Evolutionary conservation across 208 protist genomes (phyloP), one percentile per base, ranked within the genome.

Genomic region (Sergeia podlipaevii): DNA sequence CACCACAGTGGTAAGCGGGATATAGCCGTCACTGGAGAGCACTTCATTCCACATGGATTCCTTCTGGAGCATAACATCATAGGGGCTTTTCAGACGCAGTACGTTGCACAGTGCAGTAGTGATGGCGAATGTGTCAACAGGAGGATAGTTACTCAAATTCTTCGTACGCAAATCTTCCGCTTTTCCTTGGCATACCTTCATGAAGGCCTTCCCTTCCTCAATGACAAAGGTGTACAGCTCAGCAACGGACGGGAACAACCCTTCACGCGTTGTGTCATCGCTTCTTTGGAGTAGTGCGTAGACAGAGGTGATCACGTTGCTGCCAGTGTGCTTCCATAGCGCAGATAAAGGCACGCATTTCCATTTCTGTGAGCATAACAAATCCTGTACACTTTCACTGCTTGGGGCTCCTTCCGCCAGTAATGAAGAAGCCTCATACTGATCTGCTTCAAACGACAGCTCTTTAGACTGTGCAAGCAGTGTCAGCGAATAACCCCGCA

Each of bases 1-100:
- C 45, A 7, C 18, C 2, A 89, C 48, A 10, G 70, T 26, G 30
- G 41, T 36, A 24, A 85, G 42, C 15, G 80, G 76, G 24, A 89
- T 52, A 75, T 76, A 89, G 4, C 80, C 76, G 23, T 68, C 54
- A 24, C 54, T 64, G 6, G 33, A 18, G 32, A 57, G 15, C 21
- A 83, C 62, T 8, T 50, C 30, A 7, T 39, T 4, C 26, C 63
- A 50, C 23, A 65, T 13, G 10, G 54, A 43, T 4, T 32, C 10
- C 46, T 54, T 36, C 21, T 49, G 29, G 15, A 72, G 67, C 24
- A 41, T 33, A 8, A 67, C 70, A 10, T 27, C 57, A 51, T 77
- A 70, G 1, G 47, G 49, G 2, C 29, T 18, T n/a, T 52, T 24
- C 34, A 87, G 63, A 33, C 79, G 74, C 47, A 87, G 61, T 34